Conservation (phyloP, 2,329 filamentous ascomycete genomes). For the Ceratocystis ficicola region DNA sequence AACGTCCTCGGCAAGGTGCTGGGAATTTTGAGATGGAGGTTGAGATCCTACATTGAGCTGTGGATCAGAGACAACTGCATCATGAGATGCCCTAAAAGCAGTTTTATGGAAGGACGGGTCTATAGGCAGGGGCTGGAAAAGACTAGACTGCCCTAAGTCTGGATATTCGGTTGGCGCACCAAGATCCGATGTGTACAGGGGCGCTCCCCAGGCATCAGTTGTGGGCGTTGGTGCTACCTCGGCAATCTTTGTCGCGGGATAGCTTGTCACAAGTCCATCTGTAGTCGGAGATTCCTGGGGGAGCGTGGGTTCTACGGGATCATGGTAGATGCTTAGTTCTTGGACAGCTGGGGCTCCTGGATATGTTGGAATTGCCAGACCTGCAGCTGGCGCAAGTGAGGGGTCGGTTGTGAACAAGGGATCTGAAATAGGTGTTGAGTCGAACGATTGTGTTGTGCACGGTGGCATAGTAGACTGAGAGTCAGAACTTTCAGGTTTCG, state of each 20-base stretch:
- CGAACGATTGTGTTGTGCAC: not conserved
- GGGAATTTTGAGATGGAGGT: not conserved
- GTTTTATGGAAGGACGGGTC: not conserved
- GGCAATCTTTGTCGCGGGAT: not conserved
- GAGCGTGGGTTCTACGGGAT: not conserved
- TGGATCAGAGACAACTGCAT: not conserved
- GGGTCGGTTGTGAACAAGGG: not conserved
- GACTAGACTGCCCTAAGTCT: not conserved
- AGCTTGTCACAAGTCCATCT: not conserved
- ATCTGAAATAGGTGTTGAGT: not conserved
- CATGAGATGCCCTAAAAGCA: not conserved
- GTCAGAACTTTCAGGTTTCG: constrained; percentile 3
- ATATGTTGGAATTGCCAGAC: not conserved
- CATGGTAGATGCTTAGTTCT: constrained; percentile 1
- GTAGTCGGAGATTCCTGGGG: not conserved
- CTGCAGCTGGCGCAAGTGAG: not conserved
- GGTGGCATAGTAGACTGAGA: not conserved
- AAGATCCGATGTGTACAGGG: not conserved
- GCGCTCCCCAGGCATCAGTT: constrained; percentile 11
- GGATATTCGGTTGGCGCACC: not conserved
- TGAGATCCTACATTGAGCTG: not conserved
- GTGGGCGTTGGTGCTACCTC: not conserved
- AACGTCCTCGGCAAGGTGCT: not conserved
- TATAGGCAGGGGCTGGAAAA: not conserved
- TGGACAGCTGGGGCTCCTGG: not conserved